Evolutionary conservation across 2,329 filamentous ascomycete species (phyloP), one percentile per base, ranked within the genome.

Genomic region (Penicillium sp.): DNA sequence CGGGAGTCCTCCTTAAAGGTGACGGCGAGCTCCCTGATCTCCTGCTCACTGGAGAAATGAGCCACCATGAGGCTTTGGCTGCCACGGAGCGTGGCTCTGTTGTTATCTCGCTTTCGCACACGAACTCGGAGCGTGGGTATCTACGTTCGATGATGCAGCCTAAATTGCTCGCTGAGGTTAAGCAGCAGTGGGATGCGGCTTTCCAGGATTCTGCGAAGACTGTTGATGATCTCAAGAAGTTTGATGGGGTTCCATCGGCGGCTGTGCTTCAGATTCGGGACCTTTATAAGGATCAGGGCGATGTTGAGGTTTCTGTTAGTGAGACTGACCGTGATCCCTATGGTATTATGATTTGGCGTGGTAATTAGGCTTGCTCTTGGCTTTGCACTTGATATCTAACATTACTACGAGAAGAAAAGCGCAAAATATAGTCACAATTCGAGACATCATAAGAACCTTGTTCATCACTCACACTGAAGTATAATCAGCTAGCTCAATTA

Each of bases 11-110:
- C 21, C 83, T 97, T 58, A 85, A 86, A 61, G 82, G 83, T 19
- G 53, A 63, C 12, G 63, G 66, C 2, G 61, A 67, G 2, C 69
- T 76, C 41, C 91, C 92, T 0, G 91, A 97, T 69, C 75, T 97
- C 39, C 77, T 96, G 4, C 90, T 99, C 66, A 97, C 91, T 0
- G 94, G 94, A 1, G 94, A 99, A 78, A 85, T 97, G 81, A 90
- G 86, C 68, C 94, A 99, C 72, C 94, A 99, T 72, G 91, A 94
- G 62, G 92, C 93, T 3, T 82, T 99, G 57, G 86, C 89, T 39
- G 91, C 92, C 1, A 91, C 90, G 29, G 93, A 97, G 78, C 84
- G 87, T 58, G 93, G 93, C 1, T 88, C 88, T 62, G 89, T 86
- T 54, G 90, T 97, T 0, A 84, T 97, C 51, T 89, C 88, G 41